Conservation (phyloP, 2,329 filamentous ascomycete genomes). For the Talaromyces amestolkiae region DNA sequence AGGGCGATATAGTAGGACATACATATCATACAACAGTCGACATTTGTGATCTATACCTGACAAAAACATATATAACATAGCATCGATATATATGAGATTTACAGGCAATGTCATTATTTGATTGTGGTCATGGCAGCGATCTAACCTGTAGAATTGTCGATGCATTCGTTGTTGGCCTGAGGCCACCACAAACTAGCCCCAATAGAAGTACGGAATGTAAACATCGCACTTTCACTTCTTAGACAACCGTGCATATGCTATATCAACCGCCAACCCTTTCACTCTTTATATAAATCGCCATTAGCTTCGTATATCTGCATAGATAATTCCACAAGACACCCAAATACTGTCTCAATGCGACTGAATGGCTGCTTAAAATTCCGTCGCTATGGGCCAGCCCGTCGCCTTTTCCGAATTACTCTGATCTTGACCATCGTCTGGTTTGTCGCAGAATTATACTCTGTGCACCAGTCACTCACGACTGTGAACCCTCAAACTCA, state of each 20-base stretch:
- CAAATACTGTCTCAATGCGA: not conserved
- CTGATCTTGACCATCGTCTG: not conserved
- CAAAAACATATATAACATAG: not conserved
- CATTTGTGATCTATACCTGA: not conserved
- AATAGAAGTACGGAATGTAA: not conserved
- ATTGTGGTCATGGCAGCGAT: not conserved
- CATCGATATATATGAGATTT: not conserved
- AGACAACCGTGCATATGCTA: not conserved
- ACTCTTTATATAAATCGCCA: not conserved
- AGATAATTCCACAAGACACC: not conserved
- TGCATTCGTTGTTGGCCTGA: slow-evolving; percentile 1
- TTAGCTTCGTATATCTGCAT: not conserved
- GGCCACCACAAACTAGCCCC: not conserved
- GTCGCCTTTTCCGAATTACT: not conserved
- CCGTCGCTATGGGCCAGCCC: not conserved
- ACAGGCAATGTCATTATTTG: not conserved
- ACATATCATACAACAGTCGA: not conserved
- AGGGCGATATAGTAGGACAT: no score
- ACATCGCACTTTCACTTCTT: not conserved
- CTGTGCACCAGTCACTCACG: not conserved
- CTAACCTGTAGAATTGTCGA: not conserved
- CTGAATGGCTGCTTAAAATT: slow-evolving; percentile 1
- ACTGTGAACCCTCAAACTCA: not conserved
- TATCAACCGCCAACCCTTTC: not conserved
- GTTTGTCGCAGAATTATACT: not conserved